Base-by-base conservation (phyloP, 768 basidiomycete species). In the Butyriboletus loyo region DNA sequence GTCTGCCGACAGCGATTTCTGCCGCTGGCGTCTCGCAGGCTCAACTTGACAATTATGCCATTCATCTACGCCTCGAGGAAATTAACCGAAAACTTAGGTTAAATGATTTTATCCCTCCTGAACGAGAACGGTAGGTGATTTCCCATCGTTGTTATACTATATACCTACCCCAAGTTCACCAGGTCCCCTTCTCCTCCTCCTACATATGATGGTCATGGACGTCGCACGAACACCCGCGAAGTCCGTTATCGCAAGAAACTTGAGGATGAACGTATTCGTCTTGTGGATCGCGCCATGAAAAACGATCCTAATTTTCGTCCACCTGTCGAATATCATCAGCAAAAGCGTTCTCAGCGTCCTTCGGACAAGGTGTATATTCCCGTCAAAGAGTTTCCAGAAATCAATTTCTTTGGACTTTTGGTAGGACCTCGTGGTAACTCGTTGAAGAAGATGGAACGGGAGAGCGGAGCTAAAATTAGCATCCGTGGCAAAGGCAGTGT, bases 351-450 rank as follows among this genome's bases (percentile, higher is more conserved):
- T 37, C 89, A 91, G 53, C 84, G 93, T 42, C 95, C 96, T 14
- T 89, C 90, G 31, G 97, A 99, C 54, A 98, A 98, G 74, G 97
- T 99, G 55, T 99, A 98, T 69, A 98, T 99, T 55, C 97, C 97
- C 36, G 95, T 98, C 68, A 98, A 99, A 71, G 97, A 99, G 73
- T 99, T 99, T 62, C 97, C 97, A 2, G 96, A 98, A 74, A 98
- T 99, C 78, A 99, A 99, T 70, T 99, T 98, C 76, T 98, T 99
- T 64, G 97, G 97, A 62, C 77, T 99, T 56, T 83, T 99, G 55
- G 96, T 99, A 58, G 97, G 97, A 35, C 97, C 97, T 65, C 89
- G 97, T 65, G 97, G 97, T 41, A 98, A 99, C 69, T 95, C 95
- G 75, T 75, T 98, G 80, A 99, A 99, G 81, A 95, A 93, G 74